Evolutionary conservation across 805 yeast genomes (phyloP), one percentile per base, ranked within the genome.

Genomic region (Hanseniaspora lindneri): DNA sequence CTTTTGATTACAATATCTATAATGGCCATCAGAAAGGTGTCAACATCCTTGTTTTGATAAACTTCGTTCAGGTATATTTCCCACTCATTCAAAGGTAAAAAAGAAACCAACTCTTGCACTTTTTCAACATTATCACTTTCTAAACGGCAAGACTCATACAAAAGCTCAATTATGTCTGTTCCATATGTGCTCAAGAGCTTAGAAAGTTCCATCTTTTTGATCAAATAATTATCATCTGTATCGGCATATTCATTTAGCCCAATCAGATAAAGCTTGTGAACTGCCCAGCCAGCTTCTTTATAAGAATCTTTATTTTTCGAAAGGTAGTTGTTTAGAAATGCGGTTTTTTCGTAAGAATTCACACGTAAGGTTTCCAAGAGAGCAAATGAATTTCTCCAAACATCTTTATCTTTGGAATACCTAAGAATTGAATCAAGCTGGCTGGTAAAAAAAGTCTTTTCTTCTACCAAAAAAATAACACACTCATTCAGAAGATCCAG

Each of bases 371-470:
- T 21, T 11, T 14, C 17, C 19, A 44, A 16, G 7, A 29, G 8
- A 10, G 11, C 19, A 14, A 20, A 44, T 3, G 48, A 10, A 9
- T 35, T 16, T 8, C 7, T 6, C 19, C 30, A 36, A 6, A 44
- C n/a, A 8, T 35, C 23, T n/a, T 19, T 10, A 10, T 44, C 36
- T 11, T 8, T 11, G 11, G 41, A 20, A 10, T 44, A 44, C 21
- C 48, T 44, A 7, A 47, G 23, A 13, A 47, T 39, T 3, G 50
- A 52, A 16, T 46, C 20, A 5, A 20, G 37, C 5, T 49, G 56
- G 6, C 7, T 20, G 14, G 21, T 9, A 35, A 35, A 35, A 11
- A 13, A 7, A 35, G 11, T 4, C 14, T 21, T 20, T 11, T 21
- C 21, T 6, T 21, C 39, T 4, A 11, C 14, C n/a, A 19, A 21